These are phyloP conservation scores for Leptographium galeiforme DNA, from an alignment of 2,329 filamentous ascomycete genomes.

Conservation along the genomic window DNA sequence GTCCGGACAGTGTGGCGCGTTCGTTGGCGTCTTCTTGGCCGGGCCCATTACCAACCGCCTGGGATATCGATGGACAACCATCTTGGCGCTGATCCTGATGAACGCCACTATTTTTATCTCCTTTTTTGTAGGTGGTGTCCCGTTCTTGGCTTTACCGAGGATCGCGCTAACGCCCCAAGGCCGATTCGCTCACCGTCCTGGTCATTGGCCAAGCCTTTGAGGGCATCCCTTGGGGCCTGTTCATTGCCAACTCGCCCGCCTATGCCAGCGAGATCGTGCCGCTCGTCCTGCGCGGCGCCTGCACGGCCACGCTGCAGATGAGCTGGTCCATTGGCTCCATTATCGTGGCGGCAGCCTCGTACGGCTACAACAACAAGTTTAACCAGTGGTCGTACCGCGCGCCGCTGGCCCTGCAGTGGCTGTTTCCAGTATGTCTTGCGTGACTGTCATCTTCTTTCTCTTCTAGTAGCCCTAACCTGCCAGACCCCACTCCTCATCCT, in stretches of 20 bases:
- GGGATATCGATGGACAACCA: constrained; percentile 46
- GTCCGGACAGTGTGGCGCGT: constrained; percentile 42
- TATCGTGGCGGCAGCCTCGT: constrained; percentile 44
- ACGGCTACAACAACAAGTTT: constrained; percentile 30
- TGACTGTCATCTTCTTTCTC: neutral
- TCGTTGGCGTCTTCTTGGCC: constrained; percentile 45
- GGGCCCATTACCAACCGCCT: constrained; percentile 44
- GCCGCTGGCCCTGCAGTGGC: constrained; percentile 43
- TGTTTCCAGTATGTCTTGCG: constrained; percentile 31
- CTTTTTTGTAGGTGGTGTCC: constrained; percentile 27
- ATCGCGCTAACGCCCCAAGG: neutral
- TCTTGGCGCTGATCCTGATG: constrained; percentile 38
- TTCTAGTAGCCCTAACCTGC: neutral
- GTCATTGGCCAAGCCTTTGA: constrained; percentile 44
- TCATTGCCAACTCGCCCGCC: constrained; percentile 51
- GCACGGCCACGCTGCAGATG: constrained; percentile 52
- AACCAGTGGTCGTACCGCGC: constrained; percentile 29
- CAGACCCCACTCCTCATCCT: constrained; percentile 31
- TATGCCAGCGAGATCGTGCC: constrained; percentile 51
- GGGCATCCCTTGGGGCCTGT: constrained; percentile 52
- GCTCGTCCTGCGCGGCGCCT: constrained; percentile 40
- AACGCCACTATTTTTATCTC: constrained; percentile 44
- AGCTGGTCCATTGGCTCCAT: constrained; percentile 51
- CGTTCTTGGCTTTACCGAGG: too few relatives aligned
- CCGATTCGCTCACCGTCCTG: constrained; percentile 17